Evolutionary conservation across 768 basidiomycete species (phyloP), one percentile per base, ranked within the genome.

Genomic region (Cantharellus cinnabarinus): DNA sequence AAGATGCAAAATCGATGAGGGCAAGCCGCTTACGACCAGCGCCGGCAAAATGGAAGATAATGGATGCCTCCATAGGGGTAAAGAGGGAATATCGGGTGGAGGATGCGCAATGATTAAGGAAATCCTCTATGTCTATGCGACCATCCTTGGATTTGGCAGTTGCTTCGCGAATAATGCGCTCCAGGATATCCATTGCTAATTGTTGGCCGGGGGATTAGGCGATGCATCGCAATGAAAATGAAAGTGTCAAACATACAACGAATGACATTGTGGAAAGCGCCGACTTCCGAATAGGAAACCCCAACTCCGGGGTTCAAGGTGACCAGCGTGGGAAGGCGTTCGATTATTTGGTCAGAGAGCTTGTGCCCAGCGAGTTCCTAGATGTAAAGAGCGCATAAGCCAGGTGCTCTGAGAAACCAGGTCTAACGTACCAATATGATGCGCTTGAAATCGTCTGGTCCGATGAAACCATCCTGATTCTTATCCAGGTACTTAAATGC

Each of bases 301-400:
- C 82, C 80, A 61, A 85, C 84, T 42, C 90, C 89, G 0, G 89
- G 88, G 60, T 80, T 84, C 61, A 98, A 74, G 20, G 89, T 86
- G 69, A 89, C 89, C 50, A 99, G 72, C 50, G 91, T 94, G 56
- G 95, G 93, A 56, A 99, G 74, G 60, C 90, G 75, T 65, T 97
- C 90, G 62, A 94, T 82, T 57, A 98, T 85, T 4, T 83, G 79
- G 68, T 97, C 87, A 15, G 91, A 95, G 62, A 99, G 76, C 73
- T 99, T 99, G 72, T 99, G 95, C 3, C 93, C 89, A 63, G 89
- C 89, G 67, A 95, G 82, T 75, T 95, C 93, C 89, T 93, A 14
- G 35, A 56, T 5, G 41, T 42, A 20, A 29, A 60, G 60, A 50
- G 37, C 20, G 42, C 14, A 35, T 34, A 4, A 40, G 41, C 37